These are phyloP conservation scores for Brassica rapa DNA, from an alignment of 345 rosid genomes.

Conservation along the genomic window DNA sequence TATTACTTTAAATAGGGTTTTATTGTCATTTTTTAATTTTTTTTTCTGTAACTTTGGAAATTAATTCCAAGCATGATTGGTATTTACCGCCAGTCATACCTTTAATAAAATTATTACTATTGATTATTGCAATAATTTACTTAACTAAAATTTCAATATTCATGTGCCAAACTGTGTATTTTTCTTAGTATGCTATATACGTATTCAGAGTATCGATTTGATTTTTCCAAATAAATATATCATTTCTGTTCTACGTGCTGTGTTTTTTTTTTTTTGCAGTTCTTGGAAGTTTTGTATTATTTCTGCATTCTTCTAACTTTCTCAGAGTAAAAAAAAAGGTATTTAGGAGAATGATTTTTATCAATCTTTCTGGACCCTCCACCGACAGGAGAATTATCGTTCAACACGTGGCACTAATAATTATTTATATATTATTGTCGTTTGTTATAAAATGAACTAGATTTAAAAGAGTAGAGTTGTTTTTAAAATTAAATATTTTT, in stretches of 20 bases:
- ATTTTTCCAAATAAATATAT: not conserved
- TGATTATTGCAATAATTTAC: not conserved
- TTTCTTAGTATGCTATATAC: not conserved
- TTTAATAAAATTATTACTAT: not conserved
- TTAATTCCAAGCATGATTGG: too few relatives aligned
- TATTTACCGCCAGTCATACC: too few relatives aligned
- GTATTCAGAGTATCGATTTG: not conserved
- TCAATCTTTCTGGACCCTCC: slow-evolving; percentile 13
- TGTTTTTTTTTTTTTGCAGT: too few relatives aligned
- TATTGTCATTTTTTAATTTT: too few relatives aligned
- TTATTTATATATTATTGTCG: not conserved
- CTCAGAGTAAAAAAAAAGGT: too few relatives aligned
- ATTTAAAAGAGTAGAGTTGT: not conserved
- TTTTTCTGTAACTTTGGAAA: too few relatives aligned
- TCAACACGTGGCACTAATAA: slow-evolving; percentile 7
- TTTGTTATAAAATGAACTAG: not conserved
- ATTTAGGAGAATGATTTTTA: not conserved
- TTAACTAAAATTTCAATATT: slow-evolving; percentile 2
- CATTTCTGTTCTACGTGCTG: too few relatives aligned
- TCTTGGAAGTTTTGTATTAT: too few relatives aligned
- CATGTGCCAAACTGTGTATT: not conserved
- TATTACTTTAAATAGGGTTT: too few relatives aligned
- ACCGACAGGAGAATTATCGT: slow-evolving; percentile 20
- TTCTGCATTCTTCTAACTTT: too few relatives aligned
- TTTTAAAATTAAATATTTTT: too few relatives aligned